A percentile compares a stretch with the other conserved stretches of the same genome.
Evolutionary conservation across 176 grass and related monocot species (phyloP).

Genomic region (Oryza longistaminata): DNA sequence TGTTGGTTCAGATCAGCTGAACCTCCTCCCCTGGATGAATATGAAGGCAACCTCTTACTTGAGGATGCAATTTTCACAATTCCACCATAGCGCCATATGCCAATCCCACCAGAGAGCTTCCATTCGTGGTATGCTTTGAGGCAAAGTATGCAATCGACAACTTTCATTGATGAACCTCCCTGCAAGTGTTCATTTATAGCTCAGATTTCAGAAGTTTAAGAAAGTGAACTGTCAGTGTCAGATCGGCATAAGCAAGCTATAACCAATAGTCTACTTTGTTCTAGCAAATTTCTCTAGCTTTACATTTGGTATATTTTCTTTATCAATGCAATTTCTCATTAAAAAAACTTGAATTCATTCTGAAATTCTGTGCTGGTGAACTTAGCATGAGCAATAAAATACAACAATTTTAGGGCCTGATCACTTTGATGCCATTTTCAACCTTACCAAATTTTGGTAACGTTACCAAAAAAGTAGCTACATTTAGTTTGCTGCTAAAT

Average conservation of each 20-base stretch:
- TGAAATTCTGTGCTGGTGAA: background rate
- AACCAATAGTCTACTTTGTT: background rate
- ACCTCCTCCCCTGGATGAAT: constrained; percentile 41
- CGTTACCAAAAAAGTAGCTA: too few relatives aligned
- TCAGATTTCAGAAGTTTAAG: constrained; percentile 13
- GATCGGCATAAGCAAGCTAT: background rate
- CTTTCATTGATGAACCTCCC: constrained; percentile 86
- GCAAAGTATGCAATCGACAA: constrained; percentile 90
- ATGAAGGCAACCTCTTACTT: constrained; percentile 47
- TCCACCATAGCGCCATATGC: constrained; percentile 81
- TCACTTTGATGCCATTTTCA: too few relatives aligned
- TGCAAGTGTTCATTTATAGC: constrained; percentile 29
- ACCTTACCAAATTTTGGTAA: too few relatives aligned
- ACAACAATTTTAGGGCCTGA: too few relatives aligned
- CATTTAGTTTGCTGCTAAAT: too few relatives aligned
- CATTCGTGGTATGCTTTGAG: constrained; percentile 84
- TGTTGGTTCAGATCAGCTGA: constrained; percentile 57
- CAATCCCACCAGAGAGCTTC: constrained; percentile 79
- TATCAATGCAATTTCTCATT: background rate
- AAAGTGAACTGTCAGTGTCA: background rate
- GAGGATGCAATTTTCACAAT: constrained; percentile 76
- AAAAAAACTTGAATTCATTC: background rate
- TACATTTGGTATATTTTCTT: background rate
- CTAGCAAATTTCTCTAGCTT: background rate
- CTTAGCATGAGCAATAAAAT: too few relatives aligned